A percentile compares a stretch with the other conserved stretches of the same genome.
phyloP scores from a whole-genome alignment of 2,329 filamentous ascomycete genomes.

The Rhynchosporium graminicola region DNA sequence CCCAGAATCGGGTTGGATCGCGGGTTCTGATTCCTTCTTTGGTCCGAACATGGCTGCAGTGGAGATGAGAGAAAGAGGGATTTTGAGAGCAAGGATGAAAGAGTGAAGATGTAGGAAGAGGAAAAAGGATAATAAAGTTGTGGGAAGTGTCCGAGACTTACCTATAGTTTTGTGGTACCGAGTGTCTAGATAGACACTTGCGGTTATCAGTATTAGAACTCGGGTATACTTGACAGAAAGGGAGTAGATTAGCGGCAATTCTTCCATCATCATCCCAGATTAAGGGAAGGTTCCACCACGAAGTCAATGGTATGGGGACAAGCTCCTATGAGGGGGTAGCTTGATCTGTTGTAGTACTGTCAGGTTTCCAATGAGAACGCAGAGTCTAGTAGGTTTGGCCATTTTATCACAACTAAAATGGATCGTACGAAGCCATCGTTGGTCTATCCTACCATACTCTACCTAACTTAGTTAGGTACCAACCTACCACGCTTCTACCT shows the following conservation, averaged over 20 bases:
- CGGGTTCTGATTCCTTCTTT: conserved; percentile 1
- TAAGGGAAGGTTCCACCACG: no score
- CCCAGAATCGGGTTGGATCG: conserved; percentile 17
- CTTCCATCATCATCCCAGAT: neutral
- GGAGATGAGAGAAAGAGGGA: neutral
- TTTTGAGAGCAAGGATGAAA: neutral
- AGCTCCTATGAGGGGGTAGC: neutral
- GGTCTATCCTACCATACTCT: no score
- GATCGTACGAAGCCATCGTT: no score
- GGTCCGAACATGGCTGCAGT: conserved; percentile 2
- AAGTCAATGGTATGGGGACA: neutral
- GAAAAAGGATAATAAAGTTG: neutral
- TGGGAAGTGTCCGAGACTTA: conserved; percentile 3
- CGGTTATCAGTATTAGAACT: neutral
- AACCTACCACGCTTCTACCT: no score
- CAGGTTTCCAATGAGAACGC: neutral
- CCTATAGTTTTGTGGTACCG: conserved; percentile 4
- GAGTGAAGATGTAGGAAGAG: neutral
- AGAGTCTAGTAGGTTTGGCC: no score
- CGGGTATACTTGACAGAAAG: conserved; percentile 4
- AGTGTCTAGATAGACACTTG: neutral
- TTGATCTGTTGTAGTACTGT: neutral
- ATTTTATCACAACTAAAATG: no score
- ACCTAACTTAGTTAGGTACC: no score
- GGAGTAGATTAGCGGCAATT: neutral